phyloP scores from a whole-genome alignment of 768 basidiomycete genomes.

The Pleurotus platypus region DNA sequence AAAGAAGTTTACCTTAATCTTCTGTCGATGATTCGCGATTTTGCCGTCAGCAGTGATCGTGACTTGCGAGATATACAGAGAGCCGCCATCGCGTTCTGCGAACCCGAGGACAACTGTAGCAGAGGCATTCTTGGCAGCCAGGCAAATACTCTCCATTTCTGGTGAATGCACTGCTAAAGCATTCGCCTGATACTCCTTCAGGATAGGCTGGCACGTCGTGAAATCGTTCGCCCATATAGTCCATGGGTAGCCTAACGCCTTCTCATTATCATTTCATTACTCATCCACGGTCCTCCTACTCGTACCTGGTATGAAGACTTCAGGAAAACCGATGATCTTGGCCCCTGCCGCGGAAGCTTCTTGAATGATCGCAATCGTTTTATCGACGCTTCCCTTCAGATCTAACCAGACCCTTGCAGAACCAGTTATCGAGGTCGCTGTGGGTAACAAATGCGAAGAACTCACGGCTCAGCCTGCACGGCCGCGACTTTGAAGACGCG shows the following conservation, averaged over 20 bases:
- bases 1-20: slow-evolving; percentile 22
- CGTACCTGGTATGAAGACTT: slow-evolving; percentile 24
- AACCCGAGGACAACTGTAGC: slow-evolving; percentile 24
- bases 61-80: slow-evolving; percentile 23
- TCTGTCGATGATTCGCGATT: slow-evolving; percentile 25
- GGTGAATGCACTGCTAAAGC: slow-evolving; percentile 24
- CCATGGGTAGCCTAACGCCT: slow-evolving; percentile 23
- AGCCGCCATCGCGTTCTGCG: slow-evolving; percentile 23
- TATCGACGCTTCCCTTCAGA: slow-evolving; percentile 23
- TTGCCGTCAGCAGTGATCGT: slow-evolving; percentile 22
- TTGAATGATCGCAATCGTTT: slow-evolving; percentile 22
- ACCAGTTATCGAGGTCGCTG: background rate
- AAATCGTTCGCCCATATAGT: slow-evolving; percentile 26
- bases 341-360: slow-evolving; percentile 24
- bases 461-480: slow-evolving; percentile 8
- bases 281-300: background rate
- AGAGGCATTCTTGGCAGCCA: slow-evolving; percentile 22
- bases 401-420: slow-evolving; percentile 4
- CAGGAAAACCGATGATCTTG: slow-evolving; percentile 26
- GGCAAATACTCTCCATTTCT: slow-evolving; percentile 26
- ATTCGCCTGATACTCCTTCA: slow-evolving; percentile 25
- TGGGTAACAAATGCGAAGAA: background rate
- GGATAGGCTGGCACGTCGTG: slow-evolving; percentile 16
- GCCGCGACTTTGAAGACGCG: slow-evolving; percentile 7
- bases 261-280: background rate